Evolutionary conservation across 2,329 filamentous ascomycete genomes (phyloP).

Genomic region (Phaeosphaeriaceae sp.): DNA sequence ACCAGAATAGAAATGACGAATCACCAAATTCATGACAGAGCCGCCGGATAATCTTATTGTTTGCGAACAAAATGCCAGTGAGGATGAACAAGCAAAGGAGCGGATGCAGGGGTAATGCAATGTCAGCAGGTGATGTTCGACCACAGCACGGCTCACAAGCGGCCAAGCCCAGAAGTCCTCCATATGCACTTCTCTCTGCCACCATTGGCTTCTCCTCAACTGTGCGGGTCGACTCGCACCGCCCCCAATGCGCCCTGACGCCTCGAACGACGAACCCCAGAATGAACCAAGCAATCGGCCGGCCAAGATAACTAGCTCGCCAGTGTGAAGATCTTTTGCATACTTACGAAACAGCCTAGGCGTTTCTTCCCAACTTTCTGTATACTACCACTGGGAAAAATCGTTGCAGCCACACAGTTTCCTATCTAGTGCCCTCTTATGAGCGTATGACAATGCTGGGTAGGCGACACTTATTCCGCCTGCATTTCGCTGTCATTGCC

Average conservation of each 20-base stretch:
- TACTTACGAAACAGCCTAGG: conserved; percentile 28
- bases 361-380: conserved; percentile 14
- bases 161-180: conserved; percentile 17
- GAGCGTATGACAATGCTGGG: conserved; percentile 6
- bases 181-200: conserved; percentile 27
- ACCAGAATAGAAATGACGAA: conserved; percentile 19
- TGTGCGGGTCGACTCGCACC: conserved; percentile 29
- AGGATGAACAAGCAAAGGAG: conserved; percentile 15
- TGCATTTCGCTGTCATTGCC: conserved; percentile 28
- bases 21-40: conserved; percentile 24
- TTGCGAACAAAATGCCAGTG: conserved; percentile 10
- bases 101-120: conserved; percentile 32
- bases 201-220: conserved; percentile 12
- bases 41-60: conserved; percentile 25
- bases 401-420: background rate
- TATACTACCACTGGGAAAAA: conserved; percentile 10
- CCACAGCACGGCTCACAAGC: conserved; percentile 15
- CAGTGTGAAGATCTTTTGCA: conserved; percentile 11
- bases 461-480: conserved; percentile 29
- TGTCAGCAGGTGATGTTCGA: conserved; percentile 16
- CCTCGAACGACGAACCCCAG: conserved; percentile 5
- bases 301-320: conserved; percentile 7
- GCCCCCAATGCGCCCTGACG: conserved; percentile 31
- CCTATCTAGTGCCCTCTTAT: conserved; percentile 11
- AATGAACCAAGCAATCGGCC: conserved; percentile 10